Conservation (phyloP, 257 asterid species). For the Avicennia marina region DNA sequence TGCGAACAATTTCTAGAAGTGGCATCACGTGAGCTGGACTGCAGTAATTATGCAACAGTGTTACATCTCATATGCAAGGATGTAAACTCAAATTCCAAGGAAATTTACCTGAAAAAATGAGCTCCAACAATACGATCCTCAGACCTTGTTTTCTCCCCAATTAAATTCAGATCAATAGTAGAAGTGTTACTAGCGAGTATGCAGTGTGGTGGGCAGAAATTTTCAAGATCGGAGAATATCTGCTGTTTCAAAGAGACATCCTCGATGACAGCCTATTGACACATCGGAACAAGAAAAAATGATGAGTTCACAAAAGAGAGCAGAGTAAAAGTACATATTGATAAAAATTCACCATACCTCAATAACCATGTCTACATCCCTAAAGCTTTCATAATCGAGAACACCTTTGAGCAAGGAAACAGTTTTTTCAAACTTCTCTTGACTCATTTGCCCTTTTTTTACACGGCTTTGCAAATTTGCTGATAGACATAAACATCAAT, state of each 20-base stretch:
- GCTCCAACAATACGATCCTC: conserved; percentile 90
- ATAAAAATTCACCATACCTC: conserved; percentile 52
- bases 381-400: conserved; percentile 83
- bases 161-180: conserved; percentile 78
- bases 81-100: neutral
- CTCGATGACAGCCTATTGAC: conserved; percentile 82
- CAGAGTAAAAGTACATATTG: neutral
- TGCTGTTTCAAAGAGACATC: conserved; percentile 82
- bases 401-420: conserved; percentile 68
- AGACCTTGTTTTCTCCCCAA: conserved; percentile 77
- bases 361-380: conserved; percentile 90
- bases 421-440: conserved; percentile 67
- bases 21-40: conserved; percentile 99
- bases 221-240: conserved; percentile 81
- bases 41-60: conserved; percentile 22
- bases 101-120: conserved; percentile 83
- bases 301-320: neutral
- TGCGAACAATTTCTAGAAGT: conserved; percentile 86
- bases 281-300: neutral
- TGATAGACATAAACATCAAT: conserved; percentile 20
- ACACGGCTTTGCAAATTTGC: conserved; percentile 80
- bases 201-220: conserved; percentile 84
- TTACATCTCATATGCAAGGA: neutral
- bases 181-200: conserved; percentile 91
- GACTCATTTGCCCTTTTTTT: conserved; percentile 81